Percentiles rank a stretch among this genome's conserved stretches.
Conservation (phyloP, 345 rosid species). For the Rhodomyrtus tomentosa region DNA sequence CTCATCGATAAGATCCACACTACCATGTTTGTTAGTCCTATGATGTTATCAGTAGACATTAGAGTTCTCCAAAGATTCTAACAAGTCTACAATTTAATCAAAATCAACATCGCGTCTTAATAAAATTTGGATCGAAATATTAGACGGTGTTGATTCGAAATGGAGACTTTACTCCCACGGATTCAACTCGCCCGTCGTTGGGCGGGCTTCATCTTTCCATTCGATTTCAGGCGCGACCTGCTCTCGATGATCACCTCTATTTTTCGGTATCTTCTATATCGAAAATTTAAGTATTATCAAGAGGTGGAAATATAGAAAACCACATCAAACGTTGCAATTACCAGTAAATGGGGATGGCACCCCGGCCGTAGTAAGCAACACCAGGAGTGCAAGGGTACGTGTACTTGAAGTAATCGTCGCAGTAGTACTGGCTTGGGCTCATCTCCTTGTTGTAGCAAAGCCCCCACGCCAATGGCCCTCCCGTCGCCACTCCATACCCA, state of each 20-base stretch:
- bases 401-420: constrained; percentile 60
- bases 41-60: neutral
- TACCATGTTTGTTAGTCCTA: neutral
- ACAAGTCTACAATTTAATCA: neutral
- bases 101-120: neutral
- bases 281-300: neutral
- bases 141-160: neutral
- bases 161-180: neutral
- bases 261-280: neutral
- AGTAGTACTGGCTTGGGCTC: constrained; percentile 66
- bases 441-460: constrained; percentile 81
- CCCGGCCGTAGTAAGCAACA: constrained; percentile 76
- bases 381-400: constrained; percentile 77
- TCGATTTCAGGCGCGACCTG: neutral
- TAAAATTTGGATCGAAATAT: neutral
- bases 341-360: constrained; percentile 81
- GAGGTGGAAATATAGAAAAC: neutral
- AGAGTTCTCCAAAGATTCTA: neutral
- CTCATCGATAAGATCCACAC: neutral
- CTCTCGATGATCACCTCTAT: neutral
- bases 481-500: constrained; percentile 89
- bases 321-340: neutral
- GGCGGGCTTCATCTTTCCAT: neutral
- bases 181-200: neutral
- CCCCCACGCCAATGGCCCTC: constrained; percentile 91